Evolutionary conservation across 2,329 filamentous ascomycete species (phyloP), one percentile per base, ranked within the genome.

Genomic region (Ophiostoma montium): DNA sequence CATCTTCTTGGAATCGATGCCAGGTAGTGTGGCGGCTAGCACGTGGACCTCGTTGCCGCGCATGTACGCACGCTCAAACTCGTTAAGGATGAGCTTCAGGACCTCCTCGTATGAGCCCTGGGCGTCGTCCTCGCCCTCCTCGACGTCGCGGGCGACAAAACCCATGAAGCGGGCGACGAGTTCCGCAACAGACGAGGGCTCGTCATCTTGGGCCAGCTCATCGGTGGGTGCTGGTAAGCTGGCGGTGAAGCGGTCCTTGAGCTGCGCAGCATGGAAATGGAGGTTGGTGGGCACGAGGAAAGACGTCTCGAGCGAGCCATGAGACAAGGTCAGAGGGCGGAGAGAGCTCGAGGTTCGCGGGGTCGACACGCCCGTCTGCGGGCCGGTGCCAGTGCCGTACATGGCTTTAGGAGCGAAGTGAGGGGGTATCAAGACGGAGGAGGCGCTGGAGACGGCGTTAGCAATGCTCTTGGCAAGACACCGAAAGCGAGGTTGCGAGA

Each of bases 11-110:
- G 81, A 74, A 54, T 86, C 80, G 57, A 96, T 96, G 56, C 94
- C 92, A 2, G 92, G 89, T 12, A 98, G 74, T 9, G 76, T 76
- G 33, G 87, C 85, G 41, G 84, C 88, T 53, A 98, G 69, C 23
- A 89, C 88, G 68, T 98, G 94, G 45, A 94, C 88, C 64, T 98
- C 94, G 61, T 98, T 98, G 55, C 92, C 92, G 49, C 84, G 80
- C 61, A 98, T 81, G 67, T 94, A 96, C 49, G 82, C 86, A 43
- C 92, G 82, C 75, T 98, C 92, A 58, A 98, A 98, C 68, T 98
- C 92, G 67, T 92, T 94, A 48, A 96, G 71, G 49, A 94, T 76
- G 54, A 95, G 76, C 70, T 94, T 94, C 57, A 98, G 75, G 50
- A 96, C 86, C 63, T 95, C 88, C 62, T 89, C 80, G 64, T 92